Percentiles rank a stretch among this genome's conserved stretches.
Conservation (phyloP, 495 filamentous ascomycete species). For the Cryomyces minteri region DNA sequence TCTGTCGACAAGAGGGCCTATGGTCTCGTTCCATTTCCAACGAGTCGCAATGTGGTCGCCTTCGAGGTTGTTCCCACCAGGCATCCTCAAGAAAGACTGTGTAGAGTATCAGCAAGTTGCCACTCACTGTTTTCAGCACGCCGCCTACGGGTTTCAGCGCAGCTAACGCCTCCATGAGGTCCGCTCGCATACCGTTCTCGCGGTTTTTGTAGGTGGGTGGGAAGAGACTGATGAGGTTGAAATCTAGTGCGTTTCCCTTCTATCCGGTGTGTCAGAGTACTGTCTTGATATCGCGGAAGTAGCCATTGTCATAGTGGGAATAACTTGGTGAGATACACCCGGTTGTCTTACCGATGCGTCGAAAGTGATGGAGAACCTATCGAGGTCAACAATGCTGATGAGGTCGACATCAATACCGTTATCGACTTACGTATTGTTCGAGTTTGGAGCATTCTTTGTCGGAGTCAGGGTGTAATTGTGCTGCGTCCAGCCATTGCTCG, state of each 20-base stretch:
- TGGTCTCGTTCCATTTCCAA: slow-evolving; percentile 21
- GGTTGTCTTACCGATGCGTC: slow-evolving; percentile 11
- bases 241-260: slow-evolving; percentile 6
- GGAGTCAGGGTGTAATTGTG: slow-evolving; percentile 26
- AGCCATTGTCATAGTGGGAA: background rate
- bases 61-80: slow-evolving; percentile 21
- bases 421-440: slow-evolving; percentile 13
- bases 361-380: slow-evolving; percentile 15
- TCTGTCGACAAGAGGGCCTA: slow-evolving; percentile 17
- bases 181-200: slow-evolving; percentile 14
- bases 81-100: slow-evolving; percentile 8
- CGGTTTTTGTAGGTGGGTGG: slow-evolving; percentile 21
- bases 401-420: no score
- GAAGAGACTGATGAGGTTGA: slow-evolving; percentile 20
- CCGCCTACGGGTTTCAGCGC: slow-evolving; percentile 1
- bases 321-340: background rate
- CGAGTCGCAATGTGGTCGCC: slow-evolving; percentile 14
- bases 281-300: background rate
- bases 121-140: background rate
- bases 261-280: background rate
- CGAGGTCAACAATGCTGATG: no score
- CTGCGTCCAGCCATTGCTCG: slow-evolving; percentile 25
- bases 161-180: slow-evolving; percentile 18
- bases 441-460: slow-evolving; percentile 14
- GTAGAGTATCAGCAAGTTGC: background rate